A percentile compares a stretch with the other conserved stretches of the same genome.
phyloP scores from a whole-genome alignment of 805 yeast genomes.

The Kodamaea fukazawae region DNA sequence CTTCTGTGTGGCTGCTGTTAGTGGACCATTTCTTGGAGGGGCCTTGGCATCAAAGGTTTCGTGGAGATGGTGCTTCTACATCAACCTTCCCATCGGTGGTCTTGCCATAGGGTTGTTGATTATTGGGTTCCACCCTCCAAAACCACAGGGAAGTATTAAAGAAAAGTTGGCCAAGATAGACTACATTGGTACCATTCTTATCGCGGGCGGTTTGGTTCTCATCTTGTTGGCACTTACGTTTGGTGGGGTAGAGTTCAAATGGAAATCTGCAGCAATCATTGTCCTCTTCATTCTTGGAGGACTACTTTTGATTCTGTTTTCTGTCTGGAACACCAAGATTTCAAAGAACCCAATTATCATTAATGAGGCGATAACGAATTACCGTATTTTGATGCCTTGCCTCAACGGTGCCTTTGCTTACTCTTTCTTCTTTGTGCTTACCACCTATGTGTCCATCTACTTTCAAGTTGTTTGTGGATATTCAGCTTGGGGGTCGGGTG shows the following conservation, averaged over 20 bases:
- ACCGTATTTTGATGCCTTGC: constrained; percentile 15
- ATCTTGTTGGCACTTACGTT: constrained; percentile 23
- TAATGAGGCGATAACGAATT: constrained; percentile 13
- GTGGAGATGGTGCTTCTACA: constrained; percentile 30
- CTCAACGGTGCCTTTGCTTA: constrained; percentile 15
- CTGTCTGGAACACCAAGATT: constrained; percentile 19
- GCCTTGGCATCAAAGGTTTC: constrained; percentile 23
- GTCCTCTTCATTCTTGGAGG: constrained; percentile 22
- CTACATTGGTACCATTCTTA: constrained; percentile 19
- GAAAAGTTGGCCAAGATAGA: constrained; percentile 19
- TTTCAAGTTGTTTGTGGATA: constrained; percentile 47
- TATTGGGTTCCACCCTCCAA: constrained; percentile 22
- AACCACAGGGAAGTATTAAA: constrained; percentile 9
- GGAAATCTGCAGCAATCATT: constrained; percentile 25
- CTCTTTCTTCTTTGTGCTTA: constrained; percentile 18
- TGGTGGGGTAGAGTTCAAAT: constrained; percentile 18
- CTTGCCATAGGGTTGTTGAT: constrained; percentile 18
- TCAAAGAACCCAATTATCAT: constrained; percentile 19
- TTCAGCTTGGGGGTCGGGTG: constrained; percentile 45
- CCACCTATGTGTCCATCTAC: constrained; percentile 40
- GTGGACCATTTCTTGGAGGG: constrained; percentile 27
- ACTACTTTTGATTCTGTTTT: constrained; percentile 14
- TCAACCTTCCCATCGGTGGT: constrained; percentile 25
- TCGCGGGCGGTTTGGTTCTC: constrained; percentile 20
- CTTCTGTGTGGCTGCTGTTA: constrained; percentile 22